phyloP scores from a whole-genome alignment of 2,329 filamentous ascomycete genomes.

The Aspergillus ochraceoroseus region DNA sequence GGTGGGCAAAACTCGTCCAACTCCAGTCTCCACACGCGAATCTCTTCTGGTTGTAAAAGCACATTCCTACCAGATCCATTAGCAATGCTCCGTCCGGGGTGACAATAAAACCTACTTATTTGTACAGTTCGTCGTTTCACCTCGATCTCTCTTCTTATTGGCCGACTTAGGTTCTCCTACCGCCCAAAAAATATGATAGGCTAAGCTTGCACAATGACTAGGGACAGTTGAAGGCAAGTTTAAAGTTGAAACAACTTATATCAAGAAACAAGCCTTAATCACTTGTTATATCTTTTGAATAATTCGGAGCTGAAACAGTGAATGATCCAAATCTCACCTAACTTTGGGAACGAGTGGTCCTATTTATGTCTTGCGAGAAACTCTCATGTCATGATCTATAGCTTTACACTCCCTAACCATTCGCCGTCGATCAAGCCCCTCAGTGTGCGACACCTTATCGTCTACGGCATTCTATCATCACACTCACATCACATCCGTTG shows the following conservation, averaged over 20 bases:
- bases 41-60: conserved; percentile 88
- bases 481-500: conserved; percentile 28
- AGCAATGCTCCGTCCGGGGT: conserved; percentile 24
- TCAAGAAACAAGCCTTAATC: conserved; percentile 17
- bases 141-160: conserved; percentile 30
- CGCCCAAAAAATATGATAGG: conserved; percentile 34
- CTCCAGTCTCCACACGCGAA: conserved; percentile 88
- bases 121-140: conserved; percentile 35
- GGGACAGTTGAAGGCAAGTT: conserved; percentile 20
- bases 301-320: conserved; percentile 31
- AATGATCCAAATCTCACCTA: conserved; percentile 28
- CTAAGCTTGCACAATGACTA: conserved; percentile 25
- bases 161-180: conserved; percentile 25
- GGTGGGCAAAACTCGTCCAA: conserved; percentile 88
- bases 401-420: conserved; percentile 23
- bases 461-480: conserved; percentile 30
- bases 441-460: conserved; percentile 33
- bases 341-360: conserved; percentile 27
- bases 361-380: conserved; percentile 42
- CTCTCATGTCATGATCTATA: conserved; percentile 25
- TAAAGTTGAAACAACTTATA: conserved; percentile 25
- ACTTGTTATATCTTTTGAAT: conserved; percentile 23
- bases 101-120: conserved; percentile 33
- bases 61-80: conserved; percentile 59
- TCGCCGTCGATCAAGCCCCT: conserved; percentile 32